Conservation (phyloP, 2,329 filamentous ascomycete genomes). For the Coniochaeta sp. region DNA sequence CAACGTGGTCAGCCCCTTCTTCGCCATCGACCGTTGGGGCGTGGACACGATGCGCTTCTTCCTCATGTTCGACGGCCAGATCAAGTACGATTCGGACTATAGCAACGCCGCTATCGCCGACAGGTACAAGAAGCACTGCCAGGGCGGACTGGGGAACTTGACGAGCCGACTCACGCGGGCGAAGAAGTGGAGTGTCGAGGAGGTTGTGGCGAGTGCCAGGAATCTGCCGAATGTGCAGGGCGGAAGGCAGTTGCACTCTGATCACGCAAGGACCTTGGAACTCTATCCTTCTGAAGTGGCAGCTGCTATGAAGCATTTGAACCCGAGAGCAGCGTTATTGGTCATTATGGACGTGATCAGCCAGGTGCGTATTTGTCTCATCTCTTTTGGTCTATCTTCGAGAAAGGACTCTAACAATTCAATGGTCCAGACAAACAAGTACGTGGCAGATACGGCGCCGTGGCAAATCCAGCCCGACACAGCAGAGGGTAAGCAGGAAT, state of each 20-base stretch:
- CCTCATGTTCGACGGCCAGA: conserved; percentile 70
- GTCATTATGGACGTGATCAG: conserved; percentile 55
- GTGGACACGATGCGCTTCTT: conserved; percentile 86
- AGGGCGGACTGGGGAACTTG: conserved; percentile 74
- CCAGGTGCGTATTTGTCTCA: conserved; percentile 34
- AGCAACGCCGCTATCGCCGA: conserved; percentile 69
- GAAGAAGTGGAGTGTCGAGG: conserved; percentile 60
- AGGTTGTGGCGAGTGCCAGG: conserved; percentile 27
- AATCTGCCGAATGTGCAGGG: not conserved
- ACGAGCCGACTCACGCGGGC: conserved; percentile 60
- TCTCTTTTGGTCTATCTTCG: not conserved
- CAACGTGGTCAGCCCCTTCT: conserved; percentile 92
- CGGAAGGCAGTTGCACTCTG: not conserved
- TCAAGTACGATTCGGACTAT: conserved; percentile 75
- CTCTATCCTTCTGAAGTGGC: conserved; percentile 11
- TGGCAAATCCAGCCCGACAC: conserved; percentile 45
- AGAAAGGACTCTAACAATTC: no score
- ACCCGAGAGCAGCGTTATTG: conserved; percentile 59
- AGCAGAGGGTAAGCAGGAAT: conserved; percentile 10
- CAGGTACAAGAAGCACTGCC: conserved; percentile 72
- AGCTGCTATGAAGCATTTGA: conserved; percentile 50
- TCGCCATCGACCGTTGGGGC: conserved; percentile 82
- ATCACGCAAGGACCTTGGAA: not conserved
- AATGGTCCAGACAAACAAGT: conserved; percentile 51
- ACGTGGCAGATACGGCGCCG: conserved; percentile 56